Evolutionary conservation across 177 flowering plant genomes (phyloP).

Genomic region (Vitis hybrid): DNA sequence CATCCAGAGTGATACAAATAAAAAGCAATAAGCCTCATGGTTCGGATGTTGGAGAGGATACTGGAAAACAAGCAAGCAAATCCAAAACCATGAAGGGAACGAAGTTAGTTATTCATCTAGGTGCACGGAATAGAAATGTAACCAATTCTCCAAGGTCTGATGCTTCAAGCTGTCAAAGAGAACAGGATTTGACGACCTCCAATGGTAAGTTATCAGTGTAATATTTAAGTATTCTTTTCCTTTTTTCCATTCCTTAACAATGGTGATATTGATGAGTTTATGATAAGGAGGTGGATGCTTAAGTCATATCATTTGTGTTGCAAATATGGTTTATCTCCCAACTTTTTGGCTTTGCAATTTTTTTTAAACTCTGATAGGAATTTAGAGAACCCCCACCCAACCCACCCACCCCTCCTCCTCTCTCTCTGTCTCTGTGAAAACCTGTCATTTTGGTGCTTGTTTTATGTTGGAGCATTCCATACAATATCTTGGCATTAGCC

Average conservation of each 20-base stretch:
- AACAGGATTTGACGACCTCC: slow-evolving; percentile 47
- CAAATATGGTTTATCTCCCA: too few species aligned
- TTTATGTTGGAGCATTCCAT: too few species aligned
- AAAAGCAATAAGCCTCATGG: slow-evolving; percentile 44
- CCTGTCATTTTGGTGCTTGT: too few species aligned
- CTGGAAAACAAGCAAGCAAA: slow-evolving; percentile 39
- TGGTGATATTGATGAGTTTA: background rate
- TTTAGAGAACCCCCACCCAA: too few species aligned
- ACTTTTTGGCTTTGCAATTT: too few species aligned
- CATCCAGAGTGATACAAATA: slow-evolving; percentile 36
- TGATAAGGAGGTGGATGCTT: too few species aligned
- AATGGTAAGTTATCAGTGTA: slow-evolving; percentile 47
- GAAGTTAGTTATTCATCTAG: slow-evolving; percentile 90
- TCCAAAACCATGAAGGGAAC: slow-evolving; percentile 59
- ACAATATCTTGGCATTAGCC: too few species aligned
- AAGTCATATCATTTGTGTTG: too few species aligned
- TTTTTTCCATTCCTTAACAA: background rate
- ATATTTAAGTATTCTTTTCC: slow-evolving; percentile 6
- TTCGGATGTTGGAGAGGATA: slow-evolving; percentile 37
- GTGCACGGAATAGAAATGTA: slow-evolving; percentile 58
- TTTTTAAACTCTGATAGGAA: too few species aligned
- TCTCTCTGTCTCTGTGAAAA: background rate
- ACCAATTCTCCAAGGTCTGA: slow-evolving; percentile 63
- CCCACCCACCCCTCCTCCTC: background rate
- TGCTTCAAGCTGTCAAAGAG: slow-evolving; percentile 66